Evolutionary conservation across 345 rosid species (phyloP), one percentile per base, ranked within the genome.

Genomic region (Moricandia arvensis): DNA sequence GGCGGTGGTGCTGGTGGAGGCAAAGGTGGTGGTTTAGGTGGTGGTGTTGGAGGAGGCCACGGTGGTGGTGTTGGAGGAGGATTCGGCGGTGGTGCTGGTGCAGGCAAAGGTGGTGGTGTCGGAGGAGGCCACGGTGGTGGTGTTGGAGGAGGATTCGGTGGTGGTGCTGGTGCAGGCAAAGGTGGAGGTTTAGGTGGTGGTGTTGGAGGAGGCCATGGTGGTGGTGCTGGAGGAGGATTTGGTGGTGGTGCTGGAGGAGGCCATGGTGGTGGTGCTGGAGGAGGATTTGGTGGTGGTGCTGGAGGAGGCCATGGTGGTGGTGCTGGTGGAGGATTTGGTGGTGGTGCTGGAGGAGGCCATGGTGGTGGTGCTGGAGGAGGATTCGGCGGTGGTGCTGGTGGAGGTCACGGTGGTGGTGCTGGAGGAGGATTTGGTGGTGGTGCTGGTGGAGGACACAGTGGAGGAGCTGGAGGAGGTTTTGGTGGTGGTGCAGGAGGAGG

Each of bases 181-280:
- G 35, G 11, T 53, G 72, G 78, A 0, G 74, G 74, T 5, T 10
- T 41, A 13, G 74, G 75, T 29, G 68, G 75, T 49, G 75, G 75
- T 1, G 75, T 38, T 6, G 79, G 79, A 24, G 75, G 67, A 21
- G 79, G 79, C 12, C 59, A 55, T 13, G 59, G 59, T 16, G 75
- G 66, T 15, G 74, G 74, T 9, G 26, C 10, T 15, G 75, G 80
- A 7, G 75, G 75, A 17, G 80, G 80, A 0, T 37, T 60, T 0
- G 71, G 80, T 0, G 80, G 80, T 0, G 75, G 80, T 4, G 70
- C 69, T 1, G 79, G 79, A 0, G 75, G 71, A 35, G 80, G 79
- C 0, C 53, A 34, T 0, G 79, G 63, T 1, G 71, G 24, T 21
- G 24, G 24, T 21, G 24, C 24, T 21, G 24, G 24, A 21, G 24